These are phyloP conservation scores for Ceratobasidium sp. DNA, from an alignment of 1,284 basidiomycete genomes.

Conservation along the genomic window DNA sequence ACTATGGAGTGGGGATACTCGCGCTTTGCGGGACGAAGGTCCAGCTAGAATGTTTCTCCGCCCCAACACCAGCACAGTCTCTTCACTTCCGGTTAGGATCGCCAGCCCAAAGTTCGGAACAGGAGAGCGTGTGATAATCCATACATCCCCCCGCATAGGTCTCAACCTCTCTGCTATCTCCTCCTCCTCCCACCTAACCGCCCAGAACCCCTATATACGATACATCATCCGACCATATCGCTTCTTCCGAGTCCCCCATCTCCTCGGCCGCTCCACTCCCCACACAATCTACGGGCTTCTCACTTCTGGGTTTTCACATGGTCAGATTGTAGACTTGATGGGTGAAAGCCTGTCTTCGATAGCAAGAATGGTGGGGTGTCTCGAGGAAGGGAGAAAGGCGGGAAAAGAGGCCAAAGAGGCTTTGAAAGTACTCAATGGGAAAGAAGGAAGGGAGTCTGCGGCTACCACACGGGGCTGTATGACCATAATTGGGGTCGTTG, in stretches of 20 bases:
- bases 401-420: conserved; percentile 54
- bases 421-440: conserved; percentile 63
- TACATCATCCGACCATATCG: conserved; percentile 73
- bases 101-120: background rate
- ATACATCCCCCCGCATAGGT: conserved; percentile 77
- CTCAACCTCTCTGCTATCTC: conserved; percentile 72
- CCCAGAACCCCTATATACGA: conserved; percentile 67
- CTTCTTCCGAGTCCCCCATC: conserved; percentile 70
- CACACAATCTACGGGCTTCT: conserved; percentile 76
- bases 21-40: conserved; percentile 56
- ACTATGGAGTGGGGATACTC: conserved; percentile 68
- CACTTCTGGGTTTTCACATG: conserved; percentile 49
- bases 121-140: conserved; percentile 58
- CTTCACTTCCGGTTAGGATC: no score
- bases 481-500: conserved; percentile 64
- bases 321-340: conserved; percentile 58
- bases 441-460: conserved; percentile 67
- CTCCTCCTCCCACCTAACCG: conserved; percentile 59
- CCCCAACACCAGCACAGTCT: background rate
- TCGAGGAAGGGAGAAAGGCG: conserved; percentile 61
- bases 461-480: conserved; percentile 66
- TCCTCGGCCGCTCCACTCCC: conserved; percentile 72
- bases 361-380: conserved; percentile 67
- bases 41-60: conserved; percentile 26
- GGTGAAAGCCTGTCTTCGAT: conserved; percentile 65